These are phyloP conservation scores for Ceratocystis cacaofunesta DNA, from an alignment of 2,329 filamentous ascomycete species.

Conservation along the genomic window DNA sequence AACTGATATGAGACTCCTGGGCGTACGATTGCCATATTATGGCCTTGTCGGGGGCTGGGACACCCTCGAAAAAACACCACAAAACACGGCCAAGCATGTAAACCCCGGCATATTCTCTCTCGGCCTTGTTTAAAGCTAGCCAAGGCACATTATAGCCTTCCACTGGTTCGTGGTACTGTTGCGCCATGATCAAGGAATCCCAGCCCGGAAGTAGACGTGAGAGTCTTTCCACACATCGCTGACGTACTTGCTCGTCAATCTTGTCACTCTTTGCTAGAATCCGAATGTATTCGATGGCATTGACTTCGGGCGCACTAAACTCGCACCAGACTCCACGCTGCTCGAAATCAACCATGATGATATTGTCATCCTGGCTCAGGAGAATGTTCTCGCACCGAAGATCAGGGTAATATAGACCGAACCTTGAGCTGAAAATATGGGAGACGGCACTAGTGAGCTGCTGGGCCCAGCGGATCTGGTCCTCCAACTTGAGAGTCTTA, in stretches of 20 bases:
- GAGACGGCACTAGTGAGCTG: conserved; percentile 38
- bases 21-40: conserved; percentile 45
- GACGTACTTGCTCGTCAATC: conserved; percentile 27
- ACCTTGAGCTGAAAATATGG: conserved; percentile 23
- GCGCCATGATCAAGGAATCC: conserved; percentile 27
- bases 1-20: conserved; percentile 41
- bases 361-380: conserved; percentile 31
- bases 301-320: conserved; percentile 45
- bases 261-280: conserved; percentile 36
- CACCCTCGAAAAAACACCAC: conserved; percentile 49
- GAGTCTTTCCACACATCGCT: conserved; percentile 30
- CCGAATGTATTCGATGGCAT: conserved; percentile 43
- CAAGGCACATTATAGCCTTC: conserved; percentile 42
- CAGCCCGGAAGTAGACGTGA: conserved; percentile 33
- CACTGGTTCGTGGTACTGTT: conserved; percentile 34
- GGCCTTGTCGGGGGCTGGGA: conserved; percentile 40
- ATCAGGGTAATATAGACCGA: conserved; percentile 39
- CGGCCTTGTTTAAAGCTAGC: conserved; percentile 34
- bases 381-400: conserved; percentile 46
- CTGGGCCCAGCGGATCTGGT: conserved; percentile 38
- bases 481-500: conserved; percentile 27
- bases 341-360: conserved; percentile 47
- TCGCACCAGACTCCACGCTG: conserved; percentile 49
- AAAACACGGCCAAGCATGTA: conserved; percentile 48
- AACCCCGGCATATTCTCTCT: conserved; percentile 44